phyloP scores from a whole-genome alignment of 2,329 filamentous ascomycete genomes.

The Colletotrichum acutatum region DNA sequence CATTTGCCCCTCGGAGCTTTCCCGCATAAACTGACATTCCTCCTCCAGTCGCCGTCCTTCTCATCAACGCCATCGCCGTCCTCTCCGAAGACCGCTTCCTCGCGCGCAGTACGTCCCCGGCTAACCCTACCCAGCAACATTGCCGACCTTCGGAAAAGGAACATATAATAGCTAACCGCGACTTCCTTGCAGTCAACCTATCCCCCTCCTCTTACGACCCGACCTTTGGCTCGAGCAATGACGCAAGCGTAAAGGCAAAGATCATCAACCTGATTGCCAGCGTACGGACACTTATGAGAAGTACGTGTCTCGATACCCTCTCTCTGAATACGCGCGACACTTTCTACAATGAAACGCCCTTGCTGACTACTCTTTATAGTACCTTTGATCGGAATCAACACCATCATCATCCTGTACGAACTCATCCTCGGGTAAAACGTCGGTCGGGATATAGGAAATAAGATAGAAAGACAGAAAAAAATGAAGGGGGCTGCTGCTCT shows the following conservation, averaged over 20 bases:
- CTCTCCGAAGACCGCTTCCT: conserved; percentile 96
- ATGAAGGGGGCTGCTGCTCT: not conserved
- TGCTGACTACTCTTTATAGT: conserved; percentile 62
- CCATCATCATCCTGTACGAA: conserved; percentile 85
- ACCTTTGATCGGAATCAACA: conserved; percentile 86
- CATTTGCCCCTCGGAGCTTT: not conserved
- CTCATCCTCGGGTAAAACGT: conserved; percentile 74
- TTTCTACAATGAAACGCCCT: not conserved
- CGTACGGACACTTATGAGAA: conserved; percentile 91
- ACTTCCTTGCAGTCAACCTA: conserved; percentile 70
- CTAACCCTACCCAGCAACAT: not conserved
- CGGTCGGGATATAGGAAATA: not conserved
- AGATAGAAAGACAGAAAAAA: not conserved
- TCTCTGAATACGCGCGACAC: not conserved
- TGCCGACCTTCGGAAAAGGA: not conserved
- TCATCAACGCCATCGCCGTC: conserved; percentile 93
- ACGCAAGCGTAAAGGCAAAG: conserved; percentile 85
- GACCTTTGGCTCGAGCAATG: conserved; percentile 78
- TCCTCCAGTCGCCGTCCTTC: conserved; percentile 76
- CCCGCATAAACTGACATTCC: conserved; percentile 1
- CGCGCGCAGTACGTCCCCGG: conserved; percentile 63
- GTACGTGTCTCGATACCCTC: conserved; percentile 61
- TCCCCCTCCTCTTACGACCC: conserved; percentile 77
- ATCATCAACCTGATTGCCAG: conserved; percentile 90
- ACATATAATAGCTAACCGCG: not conserved